Percentiles rank a stretch among this genome's conserved stretches.
These are phyloP conservation scores for Schwanniomyces polymorphus DNA, from an alignment of 805 yeast species.

Conservation along the genomic window DNA sequence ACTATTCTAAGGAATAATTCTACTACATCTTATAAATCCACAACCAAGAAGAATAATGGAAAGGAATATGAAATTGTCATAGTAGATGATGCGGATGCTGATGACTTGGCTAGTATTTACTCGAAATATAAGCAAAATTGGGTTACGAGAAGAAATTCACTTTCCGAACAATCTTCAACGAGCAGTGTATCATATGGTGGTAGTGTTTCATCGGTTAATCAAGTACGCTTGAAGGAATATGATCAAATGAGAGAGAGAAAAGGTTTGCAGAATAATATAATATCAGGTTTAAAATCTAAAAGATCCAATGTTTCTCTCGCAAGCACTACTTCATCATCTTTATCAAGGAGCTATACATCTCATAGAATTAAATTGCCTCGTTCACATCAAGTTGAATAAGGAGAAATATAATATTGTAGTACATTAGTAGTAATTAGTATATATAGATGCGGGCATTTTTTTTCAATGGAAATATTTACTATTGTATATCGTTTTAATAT, in stretches of 20 bases:
- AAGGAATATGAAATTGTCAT: constrained; percentile 42
- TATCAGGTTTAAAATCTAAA: not conserved
- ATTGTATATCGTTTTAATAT: not conserved
- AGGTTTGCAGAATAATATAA: not conserved
- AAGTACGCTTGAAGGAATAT: constrained; percentile 9
- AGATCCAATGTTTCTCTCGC: not conserved
- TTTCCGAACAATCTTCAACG: constrained; percentile 14
- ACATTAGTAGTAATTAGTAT: not conserved
- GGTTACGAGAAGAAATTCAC: constrained; percentile 24
- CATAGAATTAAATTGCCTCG: constrained; percentile 17
- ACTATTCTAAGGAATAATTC: constrained; percentile 36
- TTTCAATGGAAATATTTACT: not conserved
- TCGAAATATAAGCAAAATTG: constrained; percentile 34
- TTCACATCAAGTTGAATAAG: not conserved
- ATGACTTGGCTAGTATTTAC: constrained; percentile 40
- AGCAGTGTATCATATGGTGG: constrained; percentile 19
- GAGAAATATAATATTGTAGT: not conserved
- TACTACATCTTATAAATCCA: constrained; percentile 36
- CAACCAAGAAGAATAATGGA: constrained; percentile 38
- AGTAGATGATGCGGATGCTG: constrained; percentile 31
- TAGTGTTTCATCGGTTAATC: constrained; percentile 18
- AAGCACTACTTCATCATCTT: not conserved
- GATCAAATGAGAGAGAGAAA: not conserved
- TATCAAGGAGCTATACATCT: constrained; percentile 14
- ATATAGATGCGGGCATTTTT: not conserved